phyloP scores from a whole-genome alignment of 1,284 basidiomycete species.

The Leccinum idahoense region DNA sequence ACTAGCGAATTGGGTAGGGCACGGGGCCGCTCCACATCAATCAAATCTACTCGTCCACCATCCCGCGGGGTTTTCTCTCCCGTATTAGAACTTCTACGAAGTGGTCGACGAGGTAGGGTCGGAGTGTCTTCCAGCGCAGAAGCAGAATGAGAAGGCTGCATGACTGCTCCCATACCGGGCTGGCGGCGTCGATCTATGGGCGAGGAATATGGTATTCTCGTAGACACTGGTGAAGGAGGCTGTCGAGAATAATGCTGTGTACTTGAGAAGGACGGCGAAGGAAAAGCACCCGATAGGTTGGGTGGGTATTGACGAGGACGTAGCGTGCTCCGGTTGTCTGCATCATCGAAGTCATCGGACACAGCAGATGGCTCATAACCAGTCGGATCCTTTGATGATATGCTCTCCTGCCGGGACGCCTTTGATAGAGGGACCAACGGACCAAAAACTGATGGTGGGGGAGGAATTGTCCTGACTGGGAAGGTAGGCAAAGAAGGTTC shows the following conservation, averaged over 20 bases:
- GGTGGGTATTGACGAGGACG: constrained; percentile 36
- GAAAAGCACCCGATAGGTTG: constrained; percentile 29
- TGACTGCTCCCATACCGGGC: constrained; percentile 16
- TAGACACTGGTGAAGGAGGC: constrained; percentile 28
- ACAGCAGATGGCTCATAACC: constrained; percentile 64
- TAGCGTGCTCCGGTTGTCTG: constrained; percentile 40
- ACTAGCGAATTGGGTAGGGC: constrained; percentile 9
- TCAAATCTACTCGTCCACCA: constrained; percentile 21
- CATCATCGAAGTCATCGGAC: constrained; percentile 59
- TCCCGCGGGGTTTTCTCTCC: constrained; percentile 25
- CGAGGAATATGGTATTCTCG: constrained; percentile 25
- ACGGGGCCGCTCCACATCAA: constrained; percentile 21
- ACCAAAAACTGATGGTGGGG: constrained; percentile 39
- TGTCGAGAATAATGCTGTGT: constrained; percentile 25
- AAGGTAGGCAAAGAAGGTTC: constrained; percentile 40
- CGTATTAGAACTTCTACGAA: constrained; percentile 26
- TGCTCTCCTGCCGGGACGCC: constrained; percentile 58
- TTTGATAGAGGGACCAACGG: constrained; percentile 46
- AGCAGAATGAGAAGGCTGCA: constrained; percentile 26
- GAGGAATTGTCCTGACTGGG: constrained; percentile 47
- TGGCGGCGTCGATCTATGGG: constrained; percentile 26
- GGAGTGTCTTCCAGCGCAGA: constrained; percentile 27
- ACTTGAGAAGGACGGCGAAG: constrained; percentile 29
- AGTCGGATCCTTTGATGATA: constrained; percentile 62
- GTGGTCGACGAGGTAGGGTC: constrained; percentile 14